phyloP scores from a whole-genome alignment of 495 filamentous ascomycete genomes.

The Penicillium steckii region DNA sequence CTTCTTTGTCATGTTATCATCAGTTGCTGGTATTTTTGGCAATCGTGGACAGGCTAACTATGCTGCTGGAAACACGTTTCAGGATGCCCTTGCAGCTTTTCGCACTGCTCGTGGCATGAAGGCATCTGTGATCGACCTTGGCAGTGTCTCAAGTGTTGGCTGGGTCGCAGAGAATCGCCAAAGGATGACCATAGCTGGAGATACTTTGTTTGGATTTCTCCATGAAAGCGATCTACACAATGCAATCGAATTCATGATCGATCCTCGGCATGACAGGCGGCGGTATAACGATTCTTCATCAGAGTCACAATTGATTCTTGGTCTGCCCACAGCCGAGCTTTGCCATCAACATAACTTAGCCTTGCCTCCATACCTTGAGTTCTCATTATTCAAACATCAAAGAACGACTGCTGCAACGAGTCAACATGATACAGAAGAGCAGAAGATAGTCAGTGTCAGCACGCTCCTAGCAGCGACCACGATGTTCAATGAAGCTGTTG shows the following conservation, averaged over 20 bases:
- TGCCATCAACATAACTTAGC: slow-evolving; percentile 24
- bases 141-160: slow-evolving; percentile 53
- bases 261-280: slow-evolving; percentile 9
- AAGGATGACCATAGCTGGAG: slow-evolving; percentile 12
- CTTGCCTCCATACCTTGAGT: slow-evolving; percentile 22
- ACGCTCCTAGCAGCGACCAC: slow-evolving; percentile 8
- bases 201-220: slow-evolving; percentile 23
- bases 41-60: slow-evolving; percentile 55
- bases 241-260: slow-evolving; percentile 31
- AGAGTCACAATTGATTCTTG: slow-evolving; percentile 23
- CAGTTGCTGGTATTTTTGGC: slow-evolving; percentile 31
- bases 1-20: slow-evolving; percentile 41
- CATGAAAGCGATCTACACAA: slow-evolving; percentile 28
- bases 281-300: neutral
- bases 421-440: neutral
- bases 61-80: slow-evolving; percentile 50
- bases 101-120: slow-evolving; percentile 24
- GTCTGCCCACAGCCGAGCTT: slow-evolving; percentile 21
- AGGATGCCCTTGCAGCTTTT: slow-evolving; percentile 38
- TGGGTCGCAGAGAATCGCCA: slow-evolving; percentile 45
- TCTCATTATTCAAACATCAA: slow-evolving; percentile 32
- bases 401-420: neutral
- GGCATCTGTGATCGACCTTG: slow-evolving; percentile 51
- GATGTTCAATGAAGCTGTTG: slow-evolving; percentile 12
- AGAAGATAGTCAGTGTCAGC: slow-evolving; percentile 12